A percentile compares a stretch with the other conserved stretches of the same genome.
Evolutionary conservation across 495 filamentous ascomycete species (phyloP).

Genomic region (Talaromyces liani): DNA sequence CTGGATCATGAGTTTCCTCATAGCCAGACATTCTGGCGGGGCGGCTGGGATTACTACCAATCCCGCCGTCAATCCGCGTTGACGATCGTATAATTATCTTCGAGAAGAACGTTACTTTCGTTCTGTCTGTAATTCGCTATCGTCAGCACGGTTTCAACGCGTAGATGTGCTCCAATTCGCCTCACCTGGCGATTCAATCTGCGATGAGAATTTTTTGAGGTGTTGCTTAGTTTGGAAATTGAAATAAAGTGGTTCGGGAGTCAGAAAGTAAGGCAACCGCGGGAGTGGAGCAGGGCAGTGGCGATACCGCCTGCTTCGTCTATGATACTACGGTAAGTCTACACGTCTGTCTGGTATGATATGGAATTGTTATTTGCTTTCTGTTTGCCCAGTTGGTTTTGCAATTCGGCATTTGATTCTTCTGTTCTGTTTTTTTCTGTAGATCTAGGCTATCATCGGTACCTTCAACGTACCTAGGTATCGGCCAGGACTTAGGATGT

Average conservation of each 20-base stretch:
- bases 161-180: background rate
- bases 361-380: background rate
- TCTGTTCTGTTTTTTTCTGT: background rate
- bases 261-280: background rate
- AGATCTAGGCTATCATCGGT: too few relatives aligned
- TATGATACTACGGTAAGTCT: background rate
- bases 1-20: constrained; percentile 3
- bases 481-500: background rate
- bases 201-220: background rate
- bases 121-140: background rate
- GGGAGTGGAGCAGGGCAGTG: background rate
- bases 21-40: constrained; percentile 1
- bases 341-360: background rate
- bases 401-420: background rate
- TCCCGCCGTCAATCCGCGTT: background rate
- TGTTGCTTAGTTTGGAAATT: background rate
- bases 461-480: too few relatives aligned
- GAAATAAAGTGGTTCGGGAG: background rate
- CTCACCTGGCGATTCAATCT: background rate
- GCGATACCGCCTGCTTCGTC: background rate
- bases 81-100: background rate
- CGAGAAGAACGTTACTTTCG: background rate
- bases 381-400: background rate
- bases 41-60: background rate
- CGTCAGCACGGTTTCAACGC: background rate